phyloP scores from a whole-genome alignment of 2,329 filamentous ascomycete genomes.

The Aspergillus pseudoglaucus region DNA sequence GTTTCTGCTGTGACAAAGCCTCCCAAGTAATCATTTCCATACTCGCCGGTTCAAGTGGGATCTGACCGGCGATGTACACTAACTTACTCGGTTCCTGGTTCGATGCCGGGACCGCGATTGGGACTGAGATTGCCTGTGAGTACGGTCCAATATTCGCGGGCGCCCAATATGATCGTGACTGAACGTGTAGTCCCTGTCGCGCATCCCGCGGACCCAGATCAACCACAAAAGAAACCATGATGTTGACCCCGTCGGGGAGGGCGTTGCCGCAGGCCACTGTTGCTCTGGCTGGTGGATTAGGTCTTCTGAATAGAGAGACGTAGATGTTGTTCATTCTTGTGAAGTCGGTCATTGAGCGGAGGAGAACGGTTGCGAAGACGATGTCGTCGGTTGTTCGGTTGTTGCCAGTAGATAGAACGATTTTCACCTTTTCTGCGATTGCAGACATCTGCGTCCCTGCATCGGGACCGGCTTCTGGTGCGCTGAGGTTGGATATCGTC shows the following conservation, averaged over 20 bases:
- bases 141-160: slow-evolving; percentile 97
- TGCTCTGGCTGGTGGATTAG: slow-evolving; percentile 79
- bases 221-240: slow-evolving; percentile 54
- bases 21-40: slow-evolving; percentile 51
- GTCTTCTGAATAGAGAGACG: slow-evolving; percentile 62
- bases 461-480: slow-evolving; percentile 31
- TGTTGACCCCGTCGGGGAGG: slow-evolving; percentile 55
- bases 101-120: slow-evolving; percentile 4
- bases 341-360: slow-evolving; percentile 78
- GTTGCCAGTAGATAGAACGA: slow-evolving; percentile 17
- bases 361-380: slow-evolving; percentile 54
- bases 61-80: slow-evolving; percentile 79
- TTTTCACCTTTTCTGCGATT: slow-evolving; percentile 13
- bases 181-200: slow-evolving; percentile 68
- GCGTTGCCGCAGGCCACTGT: slow-evolving; percentile 69
- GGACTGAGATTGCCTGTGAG: slow-evolving; percentile 67
- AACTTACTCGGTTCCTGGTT: slow-evolving; percentile 26
- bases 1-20: neutral
- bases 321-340: slow-evolving; percentile 68
- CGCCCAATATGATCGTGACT: slow-evolving; percentile 93
- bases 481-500: slow-evolving; percentile 34
- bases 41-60: slow-evolving; percentile 72
- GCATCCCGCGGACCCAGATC: slow-evolving; percentile 26
- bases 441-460: slow-evolving; percentile 36
- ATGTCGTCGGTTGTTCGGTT: slow-evolving; percentile 31